Base-by-base conservation (phyloP, 495 filamentous ascomycete species). In the Aspergillus ostianus region DNA sequence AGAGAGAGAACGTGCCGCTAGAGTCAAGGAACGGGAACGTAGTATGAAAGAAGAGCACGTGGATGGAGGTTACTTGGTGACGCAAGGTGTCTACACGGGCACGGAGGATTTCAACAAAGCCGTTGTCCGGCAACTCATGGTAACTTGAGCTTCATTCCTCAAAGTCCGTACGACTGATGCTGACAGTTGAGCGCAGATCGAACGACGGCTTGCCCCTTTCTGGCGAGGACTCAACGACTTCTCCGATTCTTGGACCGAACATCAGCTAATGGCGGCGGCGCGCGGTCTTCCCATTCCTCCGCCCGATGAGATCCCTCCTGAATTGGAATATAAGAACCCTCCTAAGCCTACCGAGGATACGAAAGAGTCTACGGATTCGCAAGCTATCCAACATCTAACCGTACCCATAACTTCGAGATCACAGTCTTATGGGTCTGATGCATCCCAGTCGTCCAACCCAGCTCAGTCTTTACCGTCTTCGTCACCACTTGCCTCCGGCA, bases 161-260 rank as follows among this genome's bases (percentile, higher is more conserved):
- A 10, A 26, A 17, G 36, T 1, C 48, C 7, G 46, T 26, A 26
- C 41, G 48, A 61, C 59, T 20, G 47, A 69, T 63, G 32, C 64
- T 68, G 48, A 66, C 55, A 36, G 36, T 41, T 19, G 10, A 29
- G 13, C 32, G 3, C 70, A 96, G 91, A 91, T 98, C 71, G 94
- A 98, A 74, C 85, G 94, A 59, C 87, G 90, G 59, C 72, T 98
- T 57, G 93, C 94, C 21, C 94, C 94, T 0, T 98, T 98, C 67
- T 98, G 93, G 89, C 87, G 89, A 71, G 94, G 95, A 3, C 79
- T 98, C 12, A 89, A 96, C 62, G 93, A 98, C 65, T 88, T 93
- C 63, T 85, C 85, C 5, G 87, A 91, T 46, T 87, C 88, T 55
- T 98, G 94, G 94, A 90, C 91, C 4, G 94, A 98, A 63, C 84